phyloP scores from a whole-genome alignment of 2,329 filamentous ascomycete genomes.

The Scopulariopsis brevicaulis region DNA sequence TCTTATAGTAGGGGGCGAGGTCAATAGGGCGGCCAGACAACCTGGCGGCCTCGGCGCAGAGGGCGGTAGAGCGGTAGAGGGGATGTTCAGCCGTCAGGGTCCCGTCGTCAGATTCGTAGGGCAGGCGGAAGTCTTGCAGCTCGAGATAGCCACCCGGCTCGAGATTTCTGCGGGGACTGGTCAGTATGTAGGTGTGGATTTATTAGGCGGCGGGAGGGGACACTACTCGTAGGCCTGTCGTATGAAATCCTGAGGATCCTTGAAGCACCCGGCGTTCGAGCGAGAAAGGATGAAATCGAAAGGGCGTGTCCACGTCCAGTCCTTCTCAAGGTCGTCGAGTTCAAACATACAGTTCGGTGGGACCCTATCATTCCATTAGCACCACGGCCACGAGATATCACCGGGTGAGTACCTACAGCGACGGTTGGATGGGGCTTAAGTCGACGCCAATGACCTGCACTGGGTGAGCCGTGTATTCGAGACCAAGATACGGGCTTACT shows the following conservation, averaged over 20 bases:
- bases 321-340: conserved; percentile 46
- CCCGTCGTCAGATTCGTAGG: conserved; percentile 16
- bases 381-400: not conserved
- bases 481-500: not conserved
- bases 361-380: conserved; percentile 15
- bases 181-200: conserved; percentile 31
- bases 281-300: conserved; percentile 51
- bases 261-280: conserved; percentile 24
- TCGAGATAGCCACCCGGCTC: conserved; percentile 40
- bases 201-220: conserved; percentile 17
- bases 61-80: conserved; percentile 13
- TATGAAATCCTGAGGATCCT: not conserved
- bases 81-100: conserved; percentile 14
- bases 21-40: conserved; percentile 17
- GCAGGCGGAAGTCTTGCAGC: conserved; percentile 25
- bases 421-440: conserved; percentile 27
- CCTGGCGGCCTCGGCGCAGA: conserved; percentile 15
- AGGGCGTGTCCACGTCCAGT: conserved; percentile 31
- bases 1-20: conserved; percentile 11
- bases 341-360: conserved; percentile 51
- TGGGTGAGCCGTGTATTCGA: not conserved
- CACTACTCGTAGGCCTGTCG: not conserved
- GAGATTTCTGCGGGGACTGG: conserved; percentile 32
- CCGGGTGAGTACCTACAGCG: conserved; percentile 13
- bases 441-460: conserved; percentile 20